Conservation (phyloP, 108 stramenopile genomes). For the Pelagomonas calceolata region DNA sequence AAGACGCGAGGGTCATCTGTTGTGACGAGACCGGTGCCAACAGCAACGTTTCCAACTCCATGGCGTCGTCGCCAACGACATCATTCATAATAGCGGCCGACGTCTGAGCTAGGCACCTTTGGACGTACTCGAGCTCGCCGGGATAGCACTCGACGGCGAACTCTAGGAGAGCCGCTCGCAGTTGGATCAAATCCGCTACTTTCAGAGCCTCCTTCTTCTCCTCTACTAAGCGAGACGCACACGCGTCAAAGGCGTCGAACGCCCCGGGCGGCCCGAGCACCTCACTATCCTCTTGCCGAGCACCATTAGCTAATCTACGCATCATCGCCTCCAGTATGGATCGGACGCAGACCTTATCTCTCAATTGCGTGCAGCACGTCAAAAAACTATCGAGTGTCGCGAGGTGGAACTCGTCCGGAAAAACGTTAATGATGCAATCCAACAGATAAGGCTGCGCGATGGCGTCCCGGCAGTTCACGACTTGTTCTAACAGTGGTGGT, state of each 20-base stretch:
- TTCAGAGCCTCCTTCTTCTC: constrained; percentile 60
- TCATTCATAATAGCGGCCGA: too few species aligned
- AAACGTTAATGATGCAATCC: constrained; percentile 95
- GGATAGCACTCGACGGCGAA: constrained; percentile 85
- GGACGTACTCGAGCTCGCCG: constrained; percentile 70
- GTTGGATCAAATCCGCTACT: constrained; percentile 68
- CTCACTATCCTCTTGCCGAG: background rate
- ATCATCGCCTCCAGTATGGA: constrained; percentile 81
- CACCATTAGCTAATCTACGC: constrained; percentile 54
- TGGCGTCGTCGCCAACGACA: constrained; percentile 62
- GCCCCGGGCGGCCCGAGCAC: constrained; percentile 42
- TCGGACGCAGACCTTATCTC: constrained; percentile 90
- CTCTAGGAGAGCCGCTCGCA: constrained; percentile 73
- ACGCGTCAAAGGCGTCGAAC: constrained; percentile 81
- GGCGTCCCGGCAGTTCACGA: constrained; percentile 79
- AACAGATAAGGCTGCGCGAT: constrained; percentile 93
- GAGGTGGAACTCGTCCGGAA: constrained; percentile 93
- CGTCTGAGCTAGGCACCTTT: constrained; percentile 69
- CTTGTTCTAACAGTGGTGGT: constrained; percentile 70
- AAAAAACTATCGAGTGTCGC: constrained; percentile 82
- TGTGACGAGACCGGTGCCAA: constrained; percentile 65
- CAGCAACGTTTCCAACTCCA: constrained; percentile 75
- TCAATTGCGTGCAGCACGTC: constrained; percentile 64
- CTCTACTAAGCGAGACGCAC: constrained; percentile 71
- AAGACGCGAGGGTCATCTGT: too few species aligned